Evolutionary conservation across 495 filamentous ascomycete species (phyloP), one percentile per base, ranked within the genome.

Genomic region (Cladorrhinum samala): DNA sequence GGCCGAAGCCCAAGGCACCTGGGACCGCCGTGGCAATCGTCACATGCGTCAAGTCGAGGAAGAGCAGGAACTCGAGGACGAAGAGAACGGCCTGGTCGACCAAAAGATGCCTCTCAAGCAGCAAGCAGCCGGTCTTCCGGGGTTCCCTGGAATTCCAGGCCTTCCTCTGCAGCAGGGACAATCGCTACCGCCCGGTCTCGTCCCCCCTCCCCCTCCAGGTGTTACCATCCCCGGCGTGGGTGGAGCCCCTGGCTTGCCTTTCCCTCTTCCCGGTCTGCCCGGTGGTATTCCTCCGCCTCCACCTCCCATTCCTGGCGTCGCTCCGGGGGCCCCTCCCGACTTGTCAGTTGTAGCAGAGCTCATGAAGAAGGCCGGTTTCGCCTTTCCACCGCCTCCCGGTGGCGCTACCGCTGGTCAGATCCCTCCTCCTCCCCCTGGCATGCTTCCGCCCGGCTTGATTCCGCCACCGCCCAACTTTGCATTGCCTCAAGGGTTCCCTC

Each of bases 1-100:
- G 1, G 92, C 93, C 16, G 89, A 95, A 67, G 89, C 88, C 0
- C 88, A 91, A 66, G 93, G 93, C 9, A 95, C 90, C 16, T 96
- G 87, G 81, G 89, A 89, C 59, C 83, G 88, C 23, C 79, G 86
- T n/a, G 84, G 86, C 43, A 81, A 85, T 16, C 83, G 86, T 23
- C 81, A 83, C 55, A 87, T 90, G 67, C 82, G 85, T 63, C 87
- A 91, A 40, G 90, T 92, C 57, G 91, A 96, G 53, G 91, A 96
- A 66, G 90, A 95, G 60, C 86, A 89, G 57, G 91, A 96, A 57
- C 73, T 89, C 43, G 88, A 96, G 66, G 93, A 96, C 62, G 92
- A 96, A 67, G 85, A 84, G 46, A 91, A 96, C 36, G 89, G 89
- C 7, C 74, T 98, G n/a, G 86, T 93, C 23, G 93, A 98, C 62